Base-by-base conservation (phyloP, 148 eudicot species). In the Cornus controversa region DNA sequence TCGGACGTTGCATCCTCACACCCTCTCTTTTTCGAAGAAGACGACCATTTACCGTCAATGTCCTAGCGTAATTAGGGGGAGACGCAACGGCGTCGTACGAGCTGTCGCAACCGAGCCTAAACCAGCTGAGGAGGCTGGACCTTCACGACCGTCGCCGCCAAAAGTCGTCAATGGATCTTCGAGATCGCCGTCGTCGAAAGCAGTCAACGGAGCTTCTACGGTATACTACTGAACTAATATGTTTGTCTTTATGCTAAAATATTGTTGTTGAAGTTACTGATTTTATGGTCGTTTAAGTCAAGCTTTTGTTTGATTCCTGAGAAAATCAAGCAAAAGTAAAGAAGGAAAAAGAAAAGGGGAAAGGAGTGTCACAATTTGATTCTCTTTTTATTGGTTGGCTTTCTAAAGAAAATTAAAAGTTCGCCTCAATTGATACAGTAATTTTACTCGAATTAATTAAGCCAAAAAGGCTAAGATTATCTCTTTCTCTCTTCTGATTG, bases 41-140 rank as follows among this genome's bases (percentile, higher is more conserved):
- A 50, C 23, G 22, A 37, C 40, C 0, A 29, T 18, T 80, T 75
- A 57, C 67, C 71, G 71, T 25, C 60, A 75, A 29, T 40, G 67
- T 27, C 70, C 84, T 64, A 71, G 78, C 24, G 25, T 34, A 11
- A 23, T 42, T 31, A 72, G 70, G 66, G 8, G 40, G 10, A 77
- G 66, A 36, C 83, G 68, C n/a, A 76, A 74, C 77, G 76, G 77
- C 70, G 79, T 70, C 34, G 83, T 83, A 2, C 81, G 83, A 20
- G 85, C 91, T 4, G 81, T 88, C 14, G 89, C 89, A 3, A 86
- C 89, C 2, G 89, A 88, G 63, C 89, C 91, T 28, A 88, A 75
- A 70, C 91, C 86, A 8, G 27, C 84, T 25, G 72, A 68, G 34
- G 72, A 68, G 34, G 74, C 82, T 5, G 78, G 74, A 70, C 68